Evolutionary conservation across 1,284 basidiomycete genomes (phyloP).

Genomic region (Fereydounia khargensis): DNA sequence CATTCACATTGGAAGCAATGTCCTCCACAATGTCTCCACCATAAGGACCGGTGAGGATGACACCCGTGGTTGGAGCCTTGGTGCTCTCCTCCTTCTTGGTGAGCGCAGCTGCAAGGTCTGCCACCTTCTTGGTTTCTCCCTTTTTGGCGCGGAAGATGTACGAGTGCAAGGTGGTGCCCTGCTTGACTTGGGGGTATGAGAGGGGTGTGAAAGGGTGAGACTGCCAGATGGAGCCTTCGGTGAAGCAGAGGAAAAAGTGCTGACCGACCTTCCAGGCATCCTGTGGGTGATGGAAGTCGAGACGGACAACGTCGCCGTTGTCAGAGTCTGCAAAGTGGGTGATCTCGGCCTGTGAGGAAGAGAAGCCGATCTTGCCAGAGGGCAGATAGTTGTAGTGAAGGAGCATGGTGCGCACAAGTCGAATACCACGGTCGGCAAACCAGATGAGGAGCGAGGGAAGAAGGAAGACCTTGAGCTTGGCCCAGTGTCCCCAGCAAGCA

Average conservation of each 20-base stretch:
- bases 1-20: neutral
- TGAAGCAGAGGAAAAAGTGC: constrained; percentile 20
- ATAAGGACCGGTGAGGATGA: constrained; percentile 24
- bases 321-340: constrained; percentile 1
- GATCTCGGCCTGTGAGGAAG: constrained; percentile 1
- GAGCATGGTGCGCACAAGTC: constrained; percentile 3
- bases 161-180: constrained; percentile 1
- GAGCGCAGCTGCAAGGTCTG: neutral
- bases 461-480: constrained; percentile 15
- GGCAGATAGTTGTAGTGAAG: constrained; percentile 13
- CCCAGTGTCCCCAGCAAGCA: constrained; percentile 26
- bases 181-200: neutral
- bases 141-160: constrained; percentile 14
- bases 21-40: constrained; percentile 4
- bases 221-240: constrained; percentile 17
- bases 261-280: constrained; percentile 11
- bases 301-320: constrained; percentile 12
- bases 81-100: neutral
- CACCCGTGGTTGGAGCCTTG: neutral
- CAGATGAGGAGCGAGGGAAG: constrained; percentile 15
- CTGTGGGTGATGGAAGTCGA: constrained; percentile 17
- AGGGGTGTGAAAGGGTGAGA: constrained; percentile 20
- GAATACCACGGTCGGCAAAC: constrained; percentile 6
- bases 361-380: constrained; percentile 5
- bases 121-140: constrained; percentile 18